Conservation (phyloP, 225 moss, liverwort and hornwort genomes). For the Physcomitrium patens region DNA sequence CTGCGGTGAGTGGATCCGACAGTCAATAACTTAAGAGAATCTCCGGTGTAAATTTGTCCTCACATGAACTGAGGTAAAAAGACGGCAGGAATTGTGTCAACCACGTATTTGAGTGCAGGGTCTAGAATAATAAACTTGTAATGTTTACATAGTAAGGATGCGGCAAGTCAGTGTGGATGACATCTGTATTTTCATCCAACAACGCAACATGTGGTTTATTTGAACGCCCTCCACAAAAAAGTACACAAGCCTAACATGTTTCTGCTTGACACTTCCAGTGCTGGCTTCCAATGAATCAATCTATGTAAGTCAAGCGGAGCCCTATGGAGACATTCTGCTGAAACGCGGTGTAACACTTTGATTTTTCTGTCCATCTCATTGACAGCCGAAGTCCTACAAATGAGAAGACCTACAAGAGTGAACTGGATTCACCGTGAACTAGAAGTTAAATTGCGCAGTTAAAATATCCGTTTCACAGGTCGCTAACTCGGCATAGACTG, state of each 20-base stretch:
- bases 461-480: no score
- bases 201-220: not conserved
- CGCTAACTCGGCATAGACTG: no score
- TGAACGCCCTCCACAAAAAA: not conserved
- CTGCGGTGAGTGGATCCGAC: conserved; percentile 40
- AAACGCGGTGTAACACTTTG: conserved; percentile 51
- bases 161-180: no score
- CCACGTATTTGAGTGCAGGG: not conserved
- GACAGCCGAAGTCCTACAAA: not conserved
- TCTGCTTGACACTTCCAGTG: conserved; percentile 36
- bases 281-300: conserved; percentile 59
- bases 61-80: not conserved
- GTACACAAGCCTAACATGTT: not conserved
- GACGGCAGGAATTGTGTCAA: not conserved
- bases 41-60: conserved; percentile 1
- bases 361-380: conserved; percentile 5
- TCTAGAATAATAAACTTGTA: not conserved
- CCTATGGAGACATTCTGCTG: conserved; percentile 53
- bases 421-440: not conserved
- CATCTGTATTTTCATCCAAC: no score
- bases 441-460: no score
- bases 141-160: no score
- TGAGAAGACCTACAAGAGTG: conserved; percentile 1
- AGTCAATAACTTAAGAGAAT: not conserved
- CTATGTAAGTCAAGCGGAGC: conserved; percentile 50